Conservation (phyloP, 805 yeast species). For the Yamadazyma ubonensis region DNA sequence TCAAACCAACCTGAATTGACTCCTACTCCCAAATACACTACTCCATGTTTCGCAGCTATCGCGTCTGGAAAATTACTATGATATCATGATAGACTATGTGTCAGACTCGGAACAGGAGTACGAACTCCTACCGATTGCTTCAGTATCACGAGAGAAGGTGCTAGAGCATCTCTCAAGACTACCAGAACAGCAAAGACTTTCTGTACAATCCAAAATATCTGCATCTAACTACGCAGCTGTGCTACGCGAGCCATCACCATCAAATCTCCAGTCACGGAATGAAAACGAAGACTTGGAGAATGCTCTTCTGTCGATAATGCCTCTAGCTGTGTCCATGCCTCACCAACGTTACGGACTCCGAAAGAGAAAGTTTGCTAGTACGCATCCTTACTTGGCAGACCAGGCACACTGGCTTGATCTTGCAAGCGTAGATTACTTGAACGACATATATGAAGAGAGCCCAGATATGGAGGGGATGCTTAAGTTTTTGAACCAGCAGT, state of each 20-base stretch:
- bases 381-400: constrained; percentile 46
- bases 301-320: constrained; percentile 13
- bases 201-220: background rate
- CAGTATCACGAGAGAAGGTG: constrained; percentile 8
- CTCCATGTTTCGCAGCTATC: constrained; percentile 1
- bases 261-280: background rate
- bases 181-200: background rate
- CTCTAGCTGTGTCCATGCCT: constrained; percentile 1
- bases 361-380: constrained; percentile 42
- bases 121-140: constrained; percentile 11
- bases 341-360: constrained; percentile 19
- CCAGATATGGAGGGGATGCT: constrained; percentile 34
- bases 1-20: too few species aligned
- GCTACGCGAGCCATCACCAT: too few species aligned
- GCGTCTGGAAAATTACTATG: constrained; percentile 4
- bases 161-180: constrained; percentile 1
- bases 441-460: constrained; percentile 36
- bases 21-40: too few species aligned
- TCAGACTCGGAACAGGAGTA: constrained; percentile 33
- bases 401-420: constrained; percentile 45
- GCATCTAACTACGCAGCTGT: background rate
- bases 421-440: constrained; percentile 33
- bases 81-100: constrained; percentile 16
- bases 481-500: constrained; percentile 34
- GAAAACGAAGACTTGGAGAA: constrained; percentile 11